Percentiles rank a stretch among this genome's conserved stretches.
Conservation (phyloP, 2,329 filamentous ascomycete genomes). For the Calonectria crousiana region DNA sequence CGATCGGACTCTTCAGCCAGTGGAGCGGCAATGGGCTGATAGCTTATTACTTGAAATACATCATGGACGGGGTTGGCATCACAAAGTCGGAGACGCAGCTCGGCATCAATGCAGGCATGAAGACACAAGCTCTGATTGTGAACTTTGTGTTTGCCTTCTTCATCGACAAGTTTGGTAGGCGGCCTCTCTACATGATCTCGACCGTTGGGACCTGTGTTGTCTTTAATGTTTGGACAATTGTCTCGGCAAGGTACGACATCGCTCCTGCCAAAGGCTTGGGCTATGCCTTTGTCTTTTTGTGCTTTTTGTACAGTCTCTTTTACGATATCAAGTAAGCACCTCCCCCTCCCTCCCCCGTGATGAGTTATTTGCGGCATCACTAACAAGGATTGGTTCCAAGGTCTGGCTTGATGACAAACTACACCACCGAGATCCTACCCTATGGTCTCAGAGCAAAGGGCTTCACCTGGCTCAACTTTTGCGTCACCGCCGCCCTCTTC, state of each 20-base stretch:
- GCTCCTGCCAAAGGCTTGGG: slow-evolving; percentile 28
- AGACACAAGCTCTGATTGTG: slow-evolving; percentile 8
- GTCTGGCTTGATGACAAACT: slow-evolving; percentile 46
- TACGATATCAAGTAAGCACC: slow-evolving; percentile 41
- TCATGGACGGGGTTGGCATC: slow-evolving; percentile 49
- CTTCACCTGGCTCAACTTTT: slow-evolving; percentile 34
- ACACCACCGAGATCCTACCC: slow-evolving; percentile 44
- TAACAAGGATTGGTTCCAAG: slow-evolving; percentile 29
- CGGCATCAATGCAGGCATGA: slow-evolving; percentile 13
- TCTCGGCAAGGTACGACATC: slow-evolving; percentile 41
- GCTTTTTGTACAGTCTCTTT: slow-evolving; percentile 54
- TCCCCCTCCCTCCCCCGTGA: too few species aligned
- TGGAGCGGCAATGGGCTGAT: slow-evolving; percentile 75
- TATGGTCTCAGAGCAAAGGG: slow-evolving; percentile 36
- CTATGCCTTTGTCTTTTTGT: slow-evolving; percentile 47
- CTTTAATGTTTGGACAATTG: slow-evolving; percentile 40
- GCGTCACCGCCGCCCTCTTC: slow-evolving; percentile 27
- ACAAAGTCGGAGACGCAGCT: slow-evolving; percentile 11
- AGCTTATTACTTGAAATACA: slow-evolving; percentile 71
- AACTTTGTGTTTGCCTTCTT: slow-evolving; percentile 15
- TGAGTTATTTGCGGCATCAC: not conserved
- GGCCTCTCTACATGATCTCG: slow-evolving; percentile 34
- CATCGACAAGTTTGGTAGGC: slow-evolving; percentile 7
- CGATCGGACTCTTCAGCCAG: slow-evolving; percentile 74
- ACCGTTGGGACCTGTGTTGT: slow-evolving; percentile 48